Percentiles rank a stretch among this genome's conserved stretches.
Evolutionary conservation across 2,329 filamentous ascomycete species (phyloP).

Genomic region (Aspergillus sp.): DNA sequence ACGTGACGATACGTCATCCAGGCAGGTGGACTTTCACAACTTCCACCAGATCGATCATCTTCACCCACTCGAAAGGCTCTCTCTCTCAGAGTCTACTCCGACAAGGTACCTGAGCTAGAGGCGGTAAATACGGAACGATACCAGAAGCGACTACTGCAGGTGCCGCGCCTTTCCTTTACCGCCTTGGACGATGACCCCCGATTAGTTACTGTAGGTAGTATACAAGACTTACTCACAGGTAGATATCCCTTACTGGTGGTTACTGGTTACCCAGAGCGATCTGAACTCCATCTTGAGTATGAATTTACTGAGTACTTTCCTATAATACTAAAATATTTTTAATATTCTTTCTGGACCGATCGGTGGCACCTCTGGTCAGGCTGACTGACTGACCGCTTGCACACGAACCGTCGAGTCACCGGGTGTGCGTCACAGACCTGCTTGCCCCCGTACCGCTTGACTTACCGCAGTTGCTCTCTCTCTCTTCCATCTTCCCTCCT

Average conservation of each 20-base stretch:
- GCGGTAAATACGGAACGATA: neutral
- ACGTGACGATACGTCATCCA: neutral
- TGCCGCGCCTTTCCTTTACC: neutral
- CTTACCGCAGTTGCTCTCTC: conserved; percentile 1
- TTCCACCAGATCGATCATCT: too few relatives aligned
- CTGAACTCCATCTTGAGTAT: neutral
- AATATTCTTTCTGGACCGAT: neutral
- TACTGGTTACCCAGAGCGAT: neutral
- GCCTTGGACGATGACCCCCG: neutral
- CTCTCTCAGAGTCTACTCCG: too few relatives aligned
- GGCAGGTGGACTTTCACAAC: too few relatives aligned
- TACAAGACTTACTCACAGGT: too few relatives aligned
- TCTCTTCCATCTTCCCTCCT: conserved; percentile 2
- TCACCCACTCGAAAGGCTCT: too few relatives aligned
- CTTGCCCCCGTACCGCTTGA: conserved; percentile 11
- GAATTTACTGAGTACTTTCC: too few relatives aligned
- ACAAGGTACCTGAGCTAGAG: neutral
- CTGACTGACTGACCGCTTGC: conserved; percentile 14
- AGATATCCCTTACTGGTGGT: neutral
- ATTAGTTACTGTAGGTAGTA: too few relatives aligned
- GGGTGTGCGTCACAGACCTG: conserved; percentile 43
- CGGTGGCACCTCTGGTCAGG: neutral
- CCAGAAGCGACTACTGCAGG: neutral
- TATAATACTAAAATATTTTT: neutral
- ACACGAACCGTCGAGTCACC: conserved; percentile 38